Conservation (phyloP, 75 land plant species). For the Gnetum montanum region DNA sequence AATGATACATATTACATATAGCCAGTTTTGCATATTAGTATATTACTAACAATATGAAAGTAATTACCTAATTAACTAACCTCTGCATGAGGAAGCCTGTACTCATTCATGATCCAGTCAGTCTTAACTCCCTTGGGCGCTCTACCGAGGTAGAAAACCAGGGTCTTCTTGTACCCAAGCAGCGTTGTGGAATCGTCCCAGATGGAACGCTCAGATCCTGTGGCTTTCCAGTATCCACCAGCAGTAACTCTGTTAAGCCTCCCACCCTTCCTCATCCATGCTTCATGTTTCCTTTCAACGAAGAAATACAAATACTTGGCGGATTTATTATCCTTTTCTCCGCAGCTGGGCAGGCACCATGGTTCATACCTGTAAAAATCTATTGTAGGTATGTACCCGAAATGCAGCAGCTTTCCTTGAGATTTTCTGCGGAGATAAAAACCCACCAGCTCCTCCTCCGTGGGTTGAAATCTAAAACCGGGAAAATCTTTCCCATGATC, state of each 20-base stretch:
- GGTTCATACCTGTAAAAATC: conserved; percentile 17
- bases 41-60: background rate
- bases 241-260: background rate
- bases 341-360: conserved; percentile 26
- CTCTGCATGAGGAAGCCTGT: conserved; percentile 11
- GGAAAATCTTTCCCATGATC: conserved; percentile 10
- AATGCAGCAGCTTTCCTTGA: background rate
- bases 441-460: conserved; percentile 26
- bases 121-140: conserved; percentile 6
- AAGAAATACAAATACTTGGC: too few species aligned
- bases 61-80: conserved; percentile 3
- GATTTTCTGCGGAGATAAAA: conserved; percentile 11
- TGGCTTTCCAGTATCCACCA: conserved; percentile 8
- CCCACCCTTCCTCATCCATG: too few species aligned
- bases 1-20: background rate
- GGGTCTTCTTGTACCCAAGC: conserved; percentile 11
- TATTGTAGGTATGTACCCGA: conserved; percentile 8
- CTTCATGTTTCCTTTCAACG: too few species aligned
- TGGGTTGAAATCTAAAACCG: conserved; percentile 31
- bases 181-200: background rate
- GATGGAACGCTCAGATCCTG: background rate
- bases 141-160: conserved; percentile 7
- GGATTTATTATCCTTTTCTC: too few species aligned
- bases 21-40: background rate
- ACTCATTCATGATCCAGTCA: conserved; percentile 13